Conservation (phyloP, 441 rosid genomes). For the Biscutella laevigata region DNA sequence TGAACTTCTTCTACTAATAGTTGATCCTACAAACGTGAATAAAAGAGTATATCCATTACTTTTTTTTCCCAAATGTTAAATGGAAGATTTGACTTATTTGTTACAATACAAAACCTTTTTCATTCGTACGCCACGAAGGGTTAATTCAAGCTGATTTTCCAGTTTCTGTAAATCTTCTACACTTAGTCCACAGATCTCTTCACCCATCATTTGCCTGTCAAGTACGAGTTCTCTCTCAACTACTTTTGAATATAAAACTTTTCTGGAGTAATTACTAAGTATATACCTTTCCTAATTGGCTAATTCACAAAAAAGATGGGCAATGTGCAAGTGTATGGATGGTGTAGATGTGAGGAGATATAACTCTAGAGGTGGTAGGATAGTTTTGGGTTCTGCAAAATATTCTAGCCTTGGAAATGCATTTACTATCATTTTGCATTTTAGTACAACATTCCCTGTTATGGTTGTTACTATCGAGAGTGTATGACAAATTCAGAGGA, state of each 20-base stretch:
- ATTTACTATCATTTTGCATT: neutral
- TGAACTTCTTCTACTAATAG: slow-evolving; percentile 60
- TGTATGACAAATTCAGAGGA: neutral
- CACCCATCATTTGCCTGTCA: slow-evolving; percentile 92
- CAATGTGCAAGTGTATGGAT: neutral
- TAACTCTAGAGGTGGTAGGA: neutral
- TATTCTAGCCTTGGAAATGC: slow-evolving; percentile 3
- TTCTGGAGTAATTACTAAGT: neutral
- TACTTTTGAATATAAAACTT: slow-evolving; percentile 5
- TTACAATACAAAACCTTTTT: slow-evolving; percentile 48
- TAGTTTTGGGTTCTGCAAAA: neutral
- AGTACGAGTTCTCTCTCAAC: slow-evolving; percentile 9
- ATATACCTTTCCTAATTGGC: neutral
- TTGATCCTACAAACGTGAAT: slow-evolving; percentile 45
- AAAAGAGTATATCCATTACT: neutral
- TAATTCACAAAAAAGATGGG: neutral
- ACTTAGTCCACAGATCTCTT: slow-evolving; percentile 67
- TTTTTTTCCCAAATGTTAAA: neutral
- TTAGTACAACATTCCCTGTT: neutral
- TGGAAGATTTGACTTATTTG: neutral
- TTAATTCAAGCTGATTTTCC: slow-evolving; percentile 72
- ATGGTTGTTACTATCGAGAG: neutral
- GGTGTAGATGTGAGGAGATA: neutral
- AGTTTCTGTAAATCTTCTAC: slow-evolving; percentile 58
- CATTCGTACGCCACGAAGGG: slow-evolving; percentile 66